phyloP scores from a whole-genome alignment of 2,329 filamentous ascomycete genomes.

The Knoxdaviesia capensis region DNA sequence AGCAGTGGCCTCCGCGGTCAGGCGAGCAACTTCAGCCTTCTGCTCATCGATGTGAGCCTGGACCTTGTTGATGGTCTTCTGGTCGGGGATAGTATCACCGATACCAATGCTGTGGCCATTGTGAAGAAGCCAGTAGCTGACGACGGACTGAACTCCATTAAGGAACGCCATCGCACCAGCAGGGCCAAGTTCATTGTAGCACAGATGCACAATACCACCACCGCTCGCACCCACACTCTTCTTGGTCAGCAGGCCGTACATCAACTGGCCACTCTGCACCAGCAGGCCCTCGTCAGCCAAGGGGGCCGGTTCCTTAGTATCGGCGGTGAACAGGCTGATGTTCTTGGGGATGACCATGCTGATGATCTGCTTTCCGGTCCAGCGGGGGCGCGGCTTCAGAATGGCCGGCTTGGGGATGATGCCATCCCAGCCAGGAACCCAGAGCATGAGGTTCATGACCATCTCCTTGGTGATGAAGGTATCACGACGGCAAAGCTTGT shows the following conservation, averaged over 20 bases:
- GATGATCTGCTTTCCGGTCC: slow-evolving; percentile 96
- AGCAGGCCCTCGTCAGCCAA: slow-evolving; percentile 59
- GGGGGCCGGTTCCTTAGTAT: slow-evolving; percentile 36
- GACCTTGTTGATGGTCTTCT: slow-evolving; percentile 64
- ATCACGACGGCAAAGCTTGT: slow-evolving; percentile 90
- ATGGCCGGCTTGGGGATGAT: slow-evolving; percentile 88
- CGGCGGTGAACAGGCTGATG: slow-evolving; percentile 57
- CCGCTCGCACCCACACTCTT: slow-evolving; percentile 80
- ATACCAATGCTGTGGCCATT: slow-evolving; percentile 97
- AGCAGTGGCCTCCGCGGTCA: slow-evolving; percentile 61
- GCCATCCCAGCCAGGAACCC: slow-evolving; percentile 96
- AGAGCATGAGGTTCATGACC: slow-evolving; percentile 93
- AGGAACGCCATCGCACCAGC: slow-evolving; percentile 84
- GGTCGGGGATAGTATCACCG: slow-evolving; percentile 90
- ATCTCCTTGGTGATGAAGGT: slow-evolving; percentile 76
- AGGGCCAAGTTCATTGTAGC: slow-evolving; percentile 85
- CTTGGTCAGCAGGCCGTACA: slow-evolving; percentile 83
- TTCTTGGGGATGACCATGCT: slow-evolving; percentile 80
- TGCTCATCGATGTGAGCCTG: slow-evolving; percentile 62
- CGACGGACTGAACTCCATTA: slow-evolving; percentile 82
- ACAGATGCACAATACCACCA: slow-evolving; percentile 84
- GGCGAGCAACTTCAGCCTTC: slow-evolving; percentile 59
- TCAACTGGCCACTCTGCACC: slow-evolving; percentile 69
- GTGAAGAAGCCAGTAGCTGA: slow-evolving; percentile 94
- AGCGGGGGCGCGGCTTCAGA: slow-evolving; percentile 73